Conservation (phyloP, 2,329 filamentous ascomycete genomes). For the Thelonectria blattea region DNA sequence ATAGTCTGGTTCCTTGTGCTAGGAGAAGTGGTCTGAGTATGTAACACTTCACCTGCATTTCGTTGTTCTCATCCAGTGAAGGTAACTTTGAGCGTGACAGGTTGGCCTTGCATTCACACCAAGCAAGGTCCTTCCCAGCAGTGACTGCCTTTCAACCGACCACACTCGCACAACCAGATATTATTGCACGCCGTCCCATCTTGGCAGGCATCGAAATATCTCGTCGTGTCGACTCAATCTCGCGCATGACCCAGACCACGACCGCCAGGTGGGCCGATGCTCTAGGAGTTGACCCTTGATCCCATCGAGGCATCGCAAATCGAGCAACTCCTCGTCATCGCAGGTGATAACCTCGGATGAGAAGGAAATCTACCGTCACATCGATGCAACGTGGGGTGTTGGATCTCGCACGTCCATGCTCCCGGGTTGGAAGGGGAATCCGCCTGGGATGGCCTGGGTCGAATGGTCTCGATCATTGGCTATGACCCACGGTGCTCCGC, state of each 20-base stretch:
- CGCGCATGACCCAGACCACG: slow-evolving; percentile 17
- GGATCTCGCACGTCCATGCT: slow-evolving; percentile 36
- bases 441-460: slow-evolving; percentile 27
- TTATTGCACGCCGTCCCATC: slow-evolving; percentile 10
- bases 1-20: slow-evolving; percentile 4
- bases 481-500: slow-evolving; percentile 29
- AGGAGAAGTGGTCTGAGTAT: neutral
- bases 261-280: neutral
- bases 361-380: slow-evolving; percentile 21
- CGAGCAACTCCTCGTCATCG: slow-evolving; percentile 18
- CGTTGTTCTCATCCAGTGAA: neutral
- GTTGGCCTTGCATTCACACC: neutral
- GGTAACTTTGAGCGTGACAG: neutral
- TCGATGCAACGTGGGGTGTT: slow-evolving; percentile 26
- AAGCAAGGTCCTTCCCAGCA: neutral
- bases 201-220: slow-evolving; percentile 20
- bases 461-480: slow-evolving; percentile 38
- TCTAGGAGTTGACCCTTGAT: slow-evolving; percentile 2
- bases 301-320: slow-evolving; percentile 18
- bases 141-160: slow-evolving; percentile 1
- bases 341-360: slow-evolving; percentile 29
- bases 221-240: slow-evolving; percentile 22
- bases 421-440: slow-evolving; percentile 36
- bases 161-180: neutral
- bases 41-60: neutral